Evolutionary conservation across 1,284 basidiomycete genomes (phyloP).

Genomic region (Ceratobasidium sp.): DNA sequence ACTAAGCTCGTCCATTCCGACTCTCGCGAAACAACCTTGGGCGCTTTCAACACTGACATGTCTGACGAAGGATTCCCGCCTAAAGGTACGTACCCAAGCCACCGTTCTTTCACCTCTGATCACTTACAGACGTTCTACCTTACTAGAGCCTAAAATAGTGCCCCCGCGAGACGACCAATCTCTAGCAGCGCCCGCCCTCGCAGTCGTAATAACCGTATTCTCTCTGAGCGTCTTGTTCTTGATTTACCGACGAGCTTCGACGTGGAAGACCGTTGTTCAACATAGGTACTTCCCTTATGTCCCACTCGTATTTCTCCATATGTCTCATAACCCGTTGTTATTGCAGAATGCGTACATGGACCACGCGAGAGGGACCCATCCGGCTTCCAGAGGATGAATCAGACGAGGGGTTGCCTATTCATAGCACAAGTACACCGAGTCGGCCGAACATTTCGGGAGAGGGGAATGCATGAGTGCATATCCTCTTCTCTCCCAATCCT

Average conservation of each 20-base stretch:
- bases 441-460: no score
- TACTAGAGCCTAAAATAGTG: conserved; percentile 23
- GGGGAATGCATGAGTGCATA: no score
- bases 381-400: conserved; percentile 34
- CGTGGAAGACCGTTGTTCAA: conserved; percentile 34
- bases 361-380: conserved; percentile 30
- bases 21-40: no score
- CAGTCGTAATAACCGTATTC: conserved; percentile 26
- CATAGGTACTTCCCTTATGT: conserved; percentile 20
- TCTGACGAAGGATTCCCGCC: conserved; percentile 23
- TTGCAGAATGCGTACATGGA: conserved; percentile 29
- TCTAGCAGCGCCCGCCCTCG: conserved; percentile 10
- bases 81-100: background rate
- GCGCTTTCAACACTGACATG: background rate
- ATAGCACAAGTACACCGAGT: no score
- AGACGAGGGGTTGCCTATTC: no score
- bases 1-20: no score
- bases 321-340: background rate
- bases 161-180: conserved; percentile 22
- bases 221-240: conserved; percentile 28
- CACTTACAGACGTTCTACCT: background rate
- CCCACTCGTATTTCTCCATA: background rate
- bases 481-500: no score
- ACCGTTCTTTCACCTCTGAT: background rate
- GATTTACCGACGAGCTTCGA: conserved; percentile 35